Conservation (phyloP, 116 monocot genomes). For the Dioscorea cayenensis region DNA sequence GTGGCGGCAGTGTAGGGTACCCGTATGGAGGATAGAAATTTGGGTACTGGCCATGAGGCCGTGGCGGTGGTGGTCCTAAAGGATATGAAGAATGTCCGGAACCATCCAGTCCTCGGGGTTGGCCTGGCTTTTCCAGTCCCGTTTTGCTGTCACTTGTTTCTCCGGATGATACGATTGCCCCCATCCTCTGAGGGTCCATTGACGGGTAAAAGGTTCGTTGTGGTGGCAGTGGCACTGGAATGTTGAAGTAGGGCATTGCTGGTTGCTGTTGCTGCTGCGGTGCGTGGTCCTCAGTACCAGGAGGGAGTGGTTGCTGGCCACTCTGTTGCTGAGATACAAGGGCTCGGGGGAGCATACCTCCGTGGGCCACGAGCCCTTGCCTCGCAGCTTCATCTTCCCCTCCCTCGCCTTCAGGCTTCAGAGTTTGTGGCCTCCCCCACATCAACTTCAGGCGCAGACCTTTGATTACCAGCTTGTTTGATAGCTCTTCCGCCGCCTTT, state of each 20-base stretch:
- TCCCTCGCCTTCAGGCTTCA: slow-evolving; percentile 39
- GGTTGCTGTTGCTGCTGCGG: slow-evolving; percentile 22
- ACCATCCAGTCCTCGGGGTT: slow-evolving; percentile 22
- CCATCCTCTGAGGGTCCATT: slow-evolving; percentile 99
- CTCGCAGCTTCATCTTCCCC: slow-evolving; percentile 38
- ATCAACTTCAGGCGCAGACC: slow-evolving; percentile 86
- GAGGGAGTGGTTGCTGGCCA: slow-evolving; percentile 50
- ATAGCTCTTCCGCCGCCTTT: slow-evolving; percentile 86
- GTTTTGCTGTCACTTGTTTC: slow-evolving; percentile 44
- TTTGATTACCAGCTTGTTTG: slow-evolving; percentile 90
- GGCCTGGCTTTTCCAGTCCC: slow-evolving; percentile 30
- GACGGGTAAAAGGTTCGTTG: slow-evolving; percentile 77
- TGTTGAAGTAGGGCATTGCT: slow-evolving; percentile 61
- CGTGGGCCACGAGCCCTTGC: slow-evolving; percentile 51
- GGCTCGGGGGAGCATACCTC: slow-evolving; percentile 81
- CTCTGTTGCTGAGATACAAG: slow-evolving; percentile 80
- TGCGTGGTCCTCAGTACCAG: slow-evolving; percentile 31
- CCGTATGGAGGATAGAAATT: slow-evolving; percentile 70
- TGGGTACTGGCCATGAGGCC: slow-evolving; percentile 52
- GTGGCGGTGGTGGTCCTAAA: slow-evolving; percentile 25
- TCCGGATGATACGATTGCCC: slow-evolving; percentile 58
- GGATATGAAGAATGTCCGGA: slow-evolving; percentile 22
- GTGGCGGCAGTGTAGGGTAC: slow-evolving; percentile 57
- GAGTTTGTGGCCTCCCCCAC: slow-evolving; percentile 93
- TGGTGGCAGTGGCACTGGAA: slow-evolving; percentile 48